These are phyloP conservation scores for Penicillium verrucosum DNA, from an alignment of 2,329 filamentous ascomycete genomes.

Conservation along the genomic window DNA sequence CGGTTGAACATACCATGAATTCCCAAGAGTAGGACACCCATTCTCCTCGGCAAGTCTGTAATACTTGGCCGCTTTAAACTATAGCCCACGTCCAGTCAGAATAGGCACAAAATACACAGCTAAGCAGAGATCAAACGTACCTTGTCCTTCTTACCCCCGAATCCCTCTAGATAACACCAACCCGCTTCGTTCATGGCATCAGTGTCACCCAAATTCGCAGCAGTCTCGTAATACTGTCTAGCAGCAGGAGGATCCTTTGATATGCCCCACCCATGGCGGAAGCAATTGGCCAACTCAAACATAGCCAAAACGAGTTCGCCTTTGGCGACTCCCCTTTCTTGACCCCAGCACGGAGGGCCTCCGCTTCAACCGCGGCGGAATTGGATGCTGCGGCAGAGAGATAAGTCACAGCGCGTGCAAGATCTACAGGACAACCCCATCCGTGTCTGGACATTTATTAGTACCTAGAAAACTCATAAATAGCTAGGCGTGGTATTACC, in stretches of 20 bases:
- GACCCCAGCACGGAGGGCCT: constrained; percentile 80
- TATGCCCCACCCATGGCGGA: constrained; percentile 92
- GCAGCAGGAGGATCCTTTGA: constrained; percentile 82
- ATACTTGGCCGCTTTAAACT: constrained; percentile 71
- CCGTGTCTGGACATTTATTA: constrained; percentile 63
- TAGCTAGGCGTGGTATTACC: constrained; percentile 48
- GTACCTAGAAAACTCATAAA: neutral
- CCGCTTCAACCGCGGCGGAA: constrained; percentile 78
- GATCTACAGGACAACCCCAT: constrained; percentile 79
- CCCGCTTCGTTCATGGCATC: constrained; percentile 97
- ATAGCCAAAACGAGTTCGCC: constrained; percentile 95
- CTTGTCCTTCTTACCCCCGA: constrained; percentile 97
- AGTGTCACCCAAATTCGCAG: constrained; percentile 90
- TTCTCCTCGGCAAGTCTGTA: constrained; percentile 86
- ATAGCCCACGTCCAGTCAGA: constrained; percentile 3
- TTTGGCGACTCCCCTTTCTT: constrained; percentile 94
- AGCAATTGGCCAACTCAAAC: constrained; percentile 74
- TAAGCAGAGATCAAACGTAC: constrained; percentile 54
- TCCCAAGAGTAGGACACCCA: constrained; percentile 86
- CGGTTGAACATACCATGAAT: constrained; percentile 74
- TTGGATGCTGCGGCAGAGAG: constrained; percentile 87
- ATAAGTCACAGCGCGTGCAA: constrained; percentile 72
- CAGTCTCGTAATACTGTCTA: constrained; percentile 91
- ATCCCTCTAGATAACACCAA: constrained; percentile 96
- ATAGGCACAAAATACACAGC: constrained; percentile 1